Evolutionary conservation across 2,329 filamentous ascomycete genomes (phyloP), one percentile per base, ranked within the genome.

Genomic region (Dothistroma pini): DNA sequence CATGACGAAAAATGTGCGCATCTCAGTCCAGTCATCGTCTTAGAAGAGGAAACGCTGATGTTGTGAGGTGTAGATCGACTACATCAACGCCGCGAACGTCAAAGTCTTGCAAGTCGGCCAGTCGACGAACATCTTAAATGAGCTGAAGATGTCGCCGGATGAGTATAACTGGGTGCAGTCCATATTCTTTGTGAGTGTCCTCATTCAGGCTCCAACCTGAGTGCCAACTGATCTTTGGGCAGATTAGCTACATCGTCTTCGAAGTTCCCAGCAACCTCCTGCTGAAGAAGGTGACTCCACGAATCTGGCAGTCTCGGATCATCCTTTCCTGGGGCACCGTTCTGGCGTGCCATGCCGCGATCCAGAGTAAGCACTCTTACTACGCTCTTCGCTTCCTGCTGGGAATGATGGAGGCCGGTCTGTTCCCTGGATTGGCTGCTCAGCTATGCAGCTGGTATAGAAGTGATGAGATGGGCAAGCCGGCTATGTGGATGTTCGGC

Each of bases 71-170:
- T 29, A 29, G 25, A 74, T 79, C 58, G 77, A 79, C 57, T 74
- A 74, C 58, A 73, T 67, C 29, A 79, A 79, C 66, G 76, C 75
- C 1, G 73, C 76, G 0, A 74, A 69, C 16, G 75, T 79, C 58
- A 78, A 78, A 59, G 77, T 79, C 12, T 67, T 80, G 2, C 77
- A 80, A 63, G 74, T 78, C 19, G 77, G 75, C 4, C 51, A 76
- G 57, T 66, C 70, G 0, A 63, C 72, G 9, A 77, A 79, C 56
- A 74, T 78, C 41, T 56, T 79, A 14, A 74, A 58, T 0, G 72
- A 79, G 48, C 67, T 79, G 9, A 56, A 72, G 16, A 79, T 78
- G 76, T 78, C 73, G 6, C 34, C 74, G 0, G 68, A 79, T 63
- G 66, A 77, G 58, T 79, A 78, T 68, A 77, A 75, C 60, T 69